These are phyloP conservation scores for Eremochloa ophiuroides DNA, from an alignment of 176 grass and related monocot species.

Conservation along the genomic window DNA sequence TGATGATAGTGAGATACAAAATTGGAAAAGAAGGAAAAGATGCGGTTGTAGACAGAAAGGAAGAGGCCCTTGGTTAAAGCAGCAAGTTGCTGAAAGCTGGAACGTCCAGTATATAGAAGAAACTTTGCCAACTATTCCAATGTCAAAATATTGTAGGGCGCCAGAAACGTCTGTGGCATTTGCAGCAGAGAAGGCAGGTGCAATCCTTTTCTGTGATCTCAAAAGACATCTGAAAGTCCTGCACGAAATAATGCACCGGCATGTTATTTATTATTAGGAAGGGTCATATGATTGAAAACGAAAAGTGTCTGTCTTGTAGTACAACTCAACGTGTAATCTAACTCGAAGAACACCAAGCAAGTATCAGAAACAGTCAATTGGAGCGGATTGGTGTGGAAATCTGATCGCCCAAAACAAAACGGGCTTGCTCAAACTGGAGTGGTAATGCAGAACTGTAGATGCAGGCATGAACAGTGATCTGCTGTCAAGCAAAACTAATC, in stretches of 20 bases:
- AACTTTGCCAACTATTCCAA: slow-evolving; percentile 28
- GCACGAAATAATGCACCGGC: background rate
- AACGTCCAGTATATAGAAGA: slow-evolving; percentile 17
- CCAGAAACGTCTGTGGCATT: slow-evolving; percentile 27
- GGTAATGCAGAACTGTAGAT: background rate
- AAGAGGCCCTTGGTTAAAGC: background rate
- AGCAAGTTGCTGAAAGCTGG: background rate
- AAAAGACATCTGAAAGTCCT: slow-evolving; percentile 55
- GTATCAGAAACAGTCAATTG: background rate
- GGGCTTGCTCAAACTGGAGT: background rate
- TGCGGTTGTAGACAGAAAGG: background rate
- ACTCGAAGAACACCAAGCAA: background rate
- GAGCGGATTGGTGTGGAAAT: background rate
- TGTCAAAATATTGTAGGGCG: slow-evolving; percentile 30
- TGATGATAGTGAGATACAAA: slow-evolving; percentile 30
- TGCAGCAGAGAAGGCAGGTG: slow-evolving; percentile 21
- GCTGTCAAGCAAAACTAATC: background rate
- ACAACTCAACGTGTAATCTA: background rate
- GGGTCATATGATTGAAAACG: background rate
- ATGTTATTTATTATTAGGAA: too few relatives aligned
- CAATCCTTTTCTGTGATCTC: slow-evolving; percentile 32
- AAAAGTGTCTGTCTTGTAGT: background rate
- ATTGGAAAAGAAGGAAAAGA: background rate
- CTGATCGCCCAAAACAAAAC: background rate
- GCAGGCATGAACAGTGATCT: background rate